Evolutionary conservation across 202 grass and related monocot species (phyloP).

Genomic region (Cymbopogon flexuosus): DNA sequence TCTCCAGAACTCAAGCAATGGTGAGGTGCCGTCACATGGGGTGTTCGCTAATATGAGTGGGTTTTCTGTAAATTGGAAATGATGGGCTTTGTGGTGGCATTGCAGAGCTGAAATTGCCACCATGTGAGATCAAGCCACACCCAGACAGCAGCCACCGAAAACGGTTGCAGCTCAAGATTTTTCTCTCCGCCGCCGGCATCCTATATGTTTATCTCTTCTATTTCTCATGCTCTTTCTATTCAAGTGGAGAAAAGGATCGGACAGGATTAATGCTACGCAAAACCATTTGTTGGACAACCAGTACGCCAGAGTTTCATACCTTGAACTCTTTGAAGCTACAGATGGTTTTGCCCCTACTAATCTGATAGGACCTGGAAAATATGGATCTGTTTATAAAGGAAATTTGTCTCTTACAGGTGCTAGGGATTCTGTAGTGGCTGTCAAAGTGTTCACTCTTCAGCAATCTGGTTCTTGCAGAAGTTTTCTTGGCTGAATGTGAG

Average conservation of each 20-base stretch:
- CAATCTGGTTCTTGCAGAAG: slow-evolving; percentile 22
- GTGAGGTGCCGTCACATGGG: slow-evolving; percentile 19
- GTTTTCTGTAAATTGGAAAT: slow-evolving; percentile 26
- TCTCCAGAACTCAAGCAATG: neutral
- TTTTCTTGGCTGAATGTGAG: slow-evolving; percentile 39
- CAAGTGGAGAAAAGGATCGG: neutral
- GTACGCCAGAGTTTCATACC: slow-evolving; percentile 44
- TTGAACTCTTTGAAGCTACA: slow-evolving; percentile 26
- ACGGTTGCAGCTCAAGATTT: slow-evolving; percentile 1
- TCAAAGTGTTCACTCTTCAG: slow-evolving; percentile 40
- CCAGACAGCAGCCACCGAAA: neutral
- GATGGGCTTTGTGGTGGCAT: slow-evolving; percentile 39
- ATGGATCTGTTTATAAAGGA: slow-evolving; percentile 39
- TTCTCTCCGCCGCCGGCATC: neutral
- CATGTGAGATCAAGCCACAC: slow-evolving; percentile 10
- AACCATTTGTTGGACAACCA: neutral
- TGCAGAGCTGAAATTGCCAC: slow-evolving; percentile 26
- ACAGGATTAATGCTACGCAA: neutral
- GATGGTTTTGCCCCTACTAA: slow-evolving; percentile 33
- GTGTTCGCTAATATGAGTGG: slow-evolving; percentile 20
- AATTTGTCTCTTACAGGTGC: slow-evolving; percentile 9
- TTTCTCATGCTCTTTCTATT: neutral
- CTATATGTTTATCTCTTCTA: slow-evolving; percentile 14
- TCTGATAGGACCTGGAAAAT: slow-evolving; percentile 46
- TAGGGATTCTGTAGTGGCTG: slow-evolving; percentile 14